These are phyloP conservation scores for Boletus tylopilopsis DNA, from an alignment of 768 basidiomycete species.

Conservation along the genomic window DNA sequence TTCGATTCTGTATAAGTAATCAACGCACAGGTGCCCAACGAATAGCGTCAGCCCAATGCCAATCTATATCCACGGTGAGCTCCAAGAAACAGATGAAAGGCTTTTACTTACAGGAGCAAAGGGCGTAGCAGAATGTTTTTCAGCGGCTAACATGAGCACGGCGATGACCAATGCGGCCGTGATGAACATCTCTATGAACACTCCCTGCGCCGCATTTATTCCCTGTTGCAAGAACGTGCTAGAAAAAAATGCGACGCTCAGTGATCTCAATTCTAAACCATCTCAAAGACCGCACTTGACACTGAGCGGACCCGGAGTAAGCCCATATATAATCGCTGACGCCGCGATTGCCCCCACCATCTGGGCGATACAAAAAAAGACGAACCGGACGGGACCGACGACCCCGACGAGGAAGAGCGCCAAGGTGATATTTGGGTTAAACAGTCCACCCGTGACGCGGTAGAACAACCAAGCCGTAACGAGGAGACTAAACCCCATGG, in stretches of 20 bases:
- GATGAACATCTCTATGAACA: slow-evolving; percentile 73
- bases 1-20: not conserved
- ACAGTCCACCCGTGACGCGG: slow-evolving; percentile 58
- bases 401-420: slow-evolving; percentile 56
- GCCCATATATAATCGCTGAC: slow-evolving; percentile 48
- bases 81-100: not conserved
- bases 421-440: slow-evolving; percentile 61
- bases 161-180: slow-evolving; percentile 56
- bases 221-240: slow-evolving; percentile 48
- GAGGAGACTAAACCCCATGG: slow-evolving; percentile 60
- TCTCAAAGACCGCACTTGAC: slow-evolving; percentile 42
- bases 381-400: slow-evolving; percentile 52
- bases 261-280: not conserved
- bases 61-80: slow-evolving; percentile 34
- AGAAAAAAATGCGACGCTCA: slow-evolving; percentile 4
- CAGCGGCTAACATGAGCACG: slow-evolving; percentile 71
- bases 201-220: slow-evolving; percentile 51
- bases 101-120: slow-evolving; percentile 60
- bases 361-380: slow-evolving; percentile 60
- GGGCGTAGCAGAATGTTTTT: slow-evolving; percentile 62
- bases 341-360: slow-evolving; percentile 57
- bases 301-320: slow-evolving; percentile 53
- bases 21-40: slow-evolving; percentile 52
- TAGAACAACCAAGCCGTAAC: slow-evolving; percentile 68
- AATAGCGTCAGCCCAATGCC: slow-evolving; percentile 67